These are phyloP conservation scores for Penicillium freii DNA, from an alignment of 2,329 filamentous ascomycete genomes.

Conservation along the genomic window DNA sequence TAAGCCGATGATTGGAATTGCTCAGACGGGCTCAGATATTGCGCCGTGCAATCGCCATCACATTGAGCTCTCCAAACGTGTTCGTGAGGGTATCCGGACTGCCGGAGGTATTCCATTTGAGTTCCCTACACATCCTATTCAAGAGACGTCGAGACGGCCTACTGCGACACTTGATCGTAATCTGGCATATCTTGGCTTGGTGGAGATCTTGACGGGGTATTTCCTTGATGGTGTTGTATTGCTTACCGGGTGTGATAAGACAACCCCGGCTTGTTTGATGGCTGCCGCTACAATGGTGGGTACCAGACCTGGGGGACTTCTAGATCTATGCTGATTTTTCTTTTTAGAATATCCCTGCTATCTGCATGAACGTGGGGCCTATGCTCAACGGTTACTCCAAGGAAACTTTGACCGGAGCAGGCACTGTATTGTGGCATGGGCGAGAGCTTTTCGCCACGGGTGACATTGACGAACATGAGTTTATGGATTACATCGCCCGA, in stretches of 20 bases:
- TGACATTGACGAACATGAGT: constrained; percentile 45
- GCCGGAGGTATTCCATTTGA: constrained; percentile 53
- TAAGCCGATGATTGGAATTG: constrained; percentile 54
- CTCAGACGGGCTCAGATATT: constrained; percentile 53
- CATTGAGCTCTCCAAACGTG: constrained; percentile 50
- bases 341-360: constrained; percentile 49
- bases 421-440: constrained; percentile 51
- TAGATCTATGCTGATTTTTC: constrained; percentile 5
- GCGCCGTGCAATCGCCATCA: constrained; percentile 54
- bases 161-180: constrained; percentile 53
- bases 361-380: constrained; percentile 54
- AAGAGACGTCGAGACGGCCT: constrained; percentile 49
- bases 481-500: constrained; percentile 48
- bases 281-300: constrained; percentile 50
- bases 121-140: constrained; percentile 54
- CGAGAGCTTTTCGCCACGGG: constrained; percentile 50
- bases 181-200: constrained; percentile 49
- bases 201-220: constrained; percentile 51
- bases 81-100: constrained; percentile 51
- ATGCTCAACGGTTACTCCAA: constrained; percentile 53
- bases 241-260: constrained; percentile 55
- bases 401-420: constrained; percentile 45
- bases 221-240: constrained; percentile 53
- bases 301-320: constrained; percentile 6
- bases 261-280: constrained; percentile 53